These are phyloP conservation scores for Voacanga thouarsii DNA, from an alignment of 257 asterid genomes.

Conservation along the genomic window DNA sequence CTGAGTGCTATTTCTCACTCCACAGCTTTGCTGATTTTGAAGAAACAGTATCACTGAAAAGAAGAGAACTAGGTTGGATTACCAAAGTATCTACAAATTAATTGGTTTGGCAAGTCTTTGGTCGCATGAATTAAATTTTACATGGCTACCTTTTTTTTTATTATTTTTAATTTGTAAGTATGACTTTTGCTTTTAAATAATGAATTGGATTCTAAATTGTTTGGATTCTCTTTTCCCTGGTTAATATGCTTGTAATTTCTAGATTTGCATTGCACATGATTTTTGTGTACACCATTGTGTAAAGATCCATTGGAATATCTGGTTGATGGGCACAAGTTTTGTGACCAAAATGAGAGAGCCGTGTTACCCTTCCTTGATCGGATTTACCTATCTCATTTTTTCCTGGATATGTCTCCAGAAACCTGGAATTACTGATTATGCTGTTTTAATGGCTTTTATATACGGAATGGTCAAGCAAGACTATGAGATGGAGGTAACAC, in stretches of 20 bases:
- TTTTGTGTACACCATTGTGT: not conserved
- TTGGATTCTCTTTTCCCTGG: not conserved
- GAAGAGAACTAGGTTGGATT: no score
- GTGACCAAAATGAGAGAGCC: not conserved
- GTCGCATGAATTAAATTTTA: not conserved
- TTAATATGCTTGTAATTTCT: not conserved
- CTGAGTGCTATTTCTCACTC: not conserved
- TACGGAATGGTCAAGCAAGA: conserved; percentile 75
- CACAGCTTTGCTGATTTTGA: no score
- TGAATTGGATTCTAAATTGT: not conserved
- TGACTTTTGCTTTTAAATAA: not conserved
- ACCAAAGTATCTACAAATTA: no score
- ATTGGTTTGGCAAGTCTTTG: not conserved
- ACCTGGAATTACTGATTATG: conserved; percentile 48
- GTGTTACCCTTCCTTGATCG: not conserved
- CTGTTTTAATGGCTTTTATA: conserved; percentile 55
- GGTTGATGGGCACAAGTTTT: not conserved
- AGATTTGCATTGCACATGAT: not conserved
- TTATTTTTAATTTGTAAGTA: not conserved
- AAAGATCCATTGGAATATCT: not conserved
- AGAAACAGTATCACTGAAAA: no score
- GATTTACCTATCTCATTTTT: not conserved
- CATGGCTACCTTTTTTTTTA: not conserved
- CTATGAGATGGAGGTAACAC: conserved; percentile 75
- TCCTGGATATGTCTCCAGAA: conserved; percentile 23